Evolutionary conservation across 1,284 basidiomycete genomes (phyloP).

Genomic region (Fistulinella cinereoalba): DNA sequence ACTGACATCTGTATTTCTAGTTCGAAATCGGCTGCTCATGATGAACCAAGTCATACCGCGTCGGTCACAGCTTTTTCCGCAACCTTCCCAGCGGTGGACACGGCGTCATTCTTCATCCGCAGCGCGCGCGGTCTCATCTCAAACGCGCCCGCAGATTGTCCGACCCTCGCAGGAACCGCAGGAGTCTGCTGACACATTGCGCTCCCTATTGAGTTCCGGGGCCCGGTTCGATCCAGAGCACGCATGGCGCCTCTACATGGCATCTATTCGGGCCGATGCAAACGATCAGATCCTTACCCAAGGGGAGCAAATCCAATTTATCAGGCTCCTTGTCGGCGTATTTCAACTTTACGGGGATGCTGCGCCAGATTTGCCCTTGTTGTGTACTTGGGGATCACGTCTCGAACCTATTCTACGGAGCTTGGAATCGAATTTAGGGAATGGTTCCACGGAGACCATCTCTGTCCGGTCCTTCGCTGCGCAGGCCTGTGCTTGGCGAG

Average conservation of each 20-base stretch:
- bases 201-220: conserved; percentile 18
- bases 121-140: conserved; percentile 20
- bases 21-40: conserved; percentile 33
- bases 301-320: conserved; percentile 33
- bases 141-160: conserved; percentile 10
- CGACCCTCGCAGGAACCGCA: conserved; percentile 2
- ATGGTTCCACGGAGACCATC: conserved; percentile 15
- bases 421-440: conserved; percentile 18
- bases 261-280: conserved; percentile 19
- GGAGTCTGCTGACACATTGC: conserved; percentile 14
- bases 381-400: conserved; percentile 40
- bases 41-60: conserved; percentile 32
- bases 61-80: conserved; percentile 19
- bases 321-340: conserved; percentile 30
- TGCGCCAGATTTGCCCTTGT: conserved; percentile 19
- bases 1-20: conserved; percentile 20
- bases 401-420: conserved; percentile 35
- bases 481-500: conserved; percentile 36
- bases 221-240: conserved; percentile 36
- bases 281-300: conserved; percentile 9
- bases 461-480: conserved; percentile 34
- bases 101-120: conserved; percentile 32
- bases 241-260: conserved; percentile 37
- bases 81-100: conserved; percentile 25
- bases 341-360: conserved; percentile 29